Percentiles rank a stretch among this genome's conserved stretches.
Conservation (phyloP, 1,284 basidiomycete species). For the Meira nashicola region DNA sequence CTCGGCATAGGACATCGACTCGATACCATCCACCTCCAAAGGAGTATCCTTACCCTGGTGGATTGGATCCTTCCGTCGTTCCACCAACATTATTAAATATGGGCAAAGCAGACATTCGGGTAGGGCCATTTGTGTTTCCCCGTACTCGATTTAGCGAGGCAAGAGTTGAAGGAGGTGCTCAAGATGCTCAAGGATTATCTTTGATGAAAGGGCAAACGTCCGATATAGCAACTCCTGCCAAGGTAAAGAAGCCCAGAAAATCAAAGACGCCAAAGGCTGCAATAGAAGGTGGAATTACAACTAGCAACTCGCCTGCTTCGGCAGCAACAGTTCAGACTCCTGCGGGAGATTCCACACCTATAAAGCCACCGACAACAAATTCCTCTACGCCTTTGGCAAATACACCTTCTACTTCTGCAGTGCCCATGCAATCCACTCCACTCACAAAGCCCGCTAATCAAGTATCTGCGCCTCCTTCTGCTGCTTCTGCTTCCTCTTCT, state of each 20-base stretch:
- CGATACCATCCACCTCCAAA: constrained; percentile 2
- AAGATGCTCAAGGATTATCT: background rate
- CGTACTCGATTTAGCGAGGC: constrained; percentile 11
- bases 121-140: constrained; percentile 40
- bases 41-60: constrained; percentile 12
- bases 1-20: constrained; percentile 9
- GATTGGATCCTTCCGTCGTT: constrained; percentile 31
- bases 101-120: constrained; percentile 34
- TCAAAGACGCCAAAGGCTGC: background rate
- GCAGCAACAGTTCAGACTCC: background rate
- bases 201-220: background rate
- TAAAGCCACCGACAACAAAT: constrained; percentile 2
- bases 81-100: constrained; percentile 39
- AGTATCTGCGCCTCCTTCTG: background rate
- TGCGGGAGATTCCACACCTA: background rate
- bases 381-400: background rate
- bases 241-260: no score
- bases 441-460: background rate
- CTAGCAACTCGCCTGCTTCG: background rate
- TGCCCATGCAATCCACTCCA: background rate
- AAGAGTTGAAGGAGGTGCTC: background rate
- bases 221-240: background rate
- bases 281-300: background rate
- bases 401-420: constrained; percentile 10
- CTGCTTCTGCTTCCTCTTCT: background rate